Evolutionary conservation across 805 yeast species (phyloP).

Genomic region (Cyberlindnera euphorbiae): DNA sequence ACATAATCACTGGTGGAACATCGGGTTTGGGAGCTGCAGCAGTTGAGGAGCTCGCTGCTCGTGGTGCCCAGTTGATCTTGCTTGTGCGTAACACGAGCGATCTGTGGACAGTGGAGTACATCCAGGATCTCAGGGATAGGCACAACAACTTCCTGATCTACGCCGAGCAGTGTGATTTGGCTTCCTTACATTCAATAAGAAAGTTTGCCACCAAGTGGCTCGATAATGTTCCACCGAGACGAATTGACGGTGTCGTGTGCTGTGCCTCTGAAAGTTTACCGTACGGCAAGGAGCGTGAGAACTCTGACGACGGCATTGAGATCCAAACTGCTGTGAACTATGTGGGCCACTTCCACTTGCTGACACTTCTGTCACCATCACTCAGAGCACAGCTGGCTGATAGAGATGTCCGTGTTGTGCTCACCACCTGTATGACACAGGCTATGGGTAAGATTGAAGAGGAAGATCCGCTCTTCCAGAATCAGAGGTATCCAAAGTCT

Average conservation of each 20-base stretch:
- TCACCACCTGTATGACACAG: slow-evolving; percentile 77
- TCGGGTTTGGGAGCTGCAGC: slow-evolving; percentile 82
- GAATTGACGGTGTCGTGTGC: slow-evolving; percentile 86
- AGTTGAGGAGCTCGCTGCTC: slow-evolving; percentile 64
- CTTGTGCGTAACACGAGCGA: slow-evolving; percentile 60
- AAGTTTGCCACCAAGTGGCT: slow-evolving; percentile 93
- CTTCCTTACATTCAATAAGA: slow-evolving; percentile 69
- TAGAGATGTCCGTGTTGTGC: slow-evolving; percentile 79
- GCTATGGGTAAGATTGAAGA: slow-evolving; percentile 63
- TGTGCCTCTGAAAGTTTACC: slow-evolving; percentile 85
- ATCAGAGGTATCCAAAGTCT: slow-evolving; percentile 49
- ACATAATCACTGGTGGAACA: slow-evolving; percentile 86
- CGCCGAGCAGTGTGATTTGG: slow-evolving; percentile 86
- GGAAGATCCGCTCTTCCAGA: slow-evolving; percentile 59
- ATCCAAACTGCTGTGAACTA: slow-evolving; percentile 80
- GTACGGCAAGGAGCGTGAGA: slow-evolving; percentile 54
- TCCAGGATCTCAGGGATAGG: slow-evolving; percentile 67
- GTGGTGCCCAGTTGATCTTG: slow-evolving; percentile 85
- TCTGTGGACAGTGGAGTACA: slow-evolving; percentile 74
- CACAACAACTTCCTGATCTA: slow-evolving; percentile 74
- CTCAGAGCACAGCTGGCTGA: slow-evolving; percentile 89
- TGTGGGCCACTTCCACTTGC: slow-evolving; percentile 72
- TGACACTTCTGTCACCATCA: slow-evolving; percentile 78
- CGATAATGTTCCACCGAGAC: slow-evolving; percentile 83
- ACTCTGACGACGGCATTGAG: slow-evolving; percentile 81